Percentiles rank a stretch among this genome's conserved stretches.
These are phyloP conservation scores for Daphne laureola DNA, from an alignment of 441 rosid species.

Conservation along the genomic window DNA sequence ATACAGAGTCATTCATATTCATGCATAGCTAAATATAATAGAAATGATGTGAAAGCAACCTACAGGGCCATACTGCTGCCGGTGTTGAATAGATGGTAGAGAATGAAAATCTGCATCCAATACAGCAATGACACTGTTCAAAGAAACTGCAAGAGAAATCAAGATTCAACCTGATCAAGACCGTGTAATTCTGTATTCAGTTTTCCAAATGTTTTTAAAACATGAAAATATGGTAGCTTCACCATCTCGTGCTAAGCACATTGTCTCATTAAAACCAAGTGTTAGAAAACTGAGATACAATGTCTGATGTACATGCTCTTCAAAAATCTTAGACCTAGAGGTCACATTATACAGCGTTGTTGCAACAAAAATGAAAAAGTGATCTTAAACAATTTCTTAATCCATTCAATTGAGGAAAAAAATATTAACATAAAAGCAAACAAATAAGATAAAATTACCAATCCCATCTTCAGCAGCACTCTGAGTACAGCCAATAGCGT, in stretches of 20 bases:
- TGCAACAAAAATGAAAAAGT: neutral
- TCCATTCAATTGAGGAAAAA: neutral
- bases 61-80: constrained; percentile 99
- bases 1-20: too few relatives aligned
- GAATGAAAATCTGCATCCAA: constrained; percentile 99
- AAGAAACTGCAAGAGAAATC: constrained; percentile 60
- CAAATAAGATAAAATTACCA: constrained; percentile 40
- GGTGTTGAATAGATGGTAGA: constrained; percentile 86
- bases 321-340: too few relatives aligned
- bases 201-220: too few relatives aligned
- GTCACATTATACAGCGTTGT: too few relatives aligned
- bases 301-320: too few relatives aligned
- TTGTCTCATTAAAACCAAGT: too few relatives aligned
- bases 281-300: too few relatives aligned
- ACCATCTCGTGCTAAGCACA: too few relatives aligned
- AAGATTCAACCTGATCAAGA: constrained; percentile 13
- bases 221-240: too few relatives aligned
- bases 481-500: constrained; percentile 99
- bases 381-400: too few relatives aligned
- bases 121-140: constrained; percentile 96
- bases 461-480: constrained; percentile 99
- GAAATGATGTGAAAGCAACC: constrained; percentile 31
- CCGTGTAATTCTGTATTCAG: neutral
- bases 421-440: neutral
- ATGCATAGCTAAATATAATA: too few relatives aligned